Base-by-base conservation (phyloP, 2,329 filamentous ascomycete genomes). In the Cladorrhinum sp. region DNA sequence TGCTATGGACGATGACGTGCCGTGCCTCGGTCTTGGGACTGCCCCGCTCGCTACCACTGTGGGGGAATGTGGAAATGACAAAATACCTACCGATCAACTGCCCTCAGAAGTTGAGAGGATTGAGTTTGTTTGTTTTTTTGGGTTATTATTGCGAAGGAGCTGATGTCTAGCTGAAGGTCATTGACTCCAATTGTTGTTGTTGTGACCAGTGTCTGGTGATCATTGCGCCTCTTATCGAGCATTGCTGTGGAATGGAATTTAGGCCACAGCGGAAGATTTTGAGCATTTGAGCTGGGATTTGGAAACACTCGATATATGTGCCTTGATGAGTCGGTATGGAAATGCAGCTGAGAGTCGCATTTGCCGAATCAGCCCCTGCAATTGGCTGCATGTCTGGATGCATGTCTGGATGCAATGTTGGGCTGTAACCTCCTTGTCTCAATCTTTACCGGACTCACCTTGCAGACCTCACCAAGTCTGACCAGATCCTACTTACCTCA, bases 1-100 rank as follows among this genome's bases (percentile, higher is more conserved):
- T 51, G 49, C 29, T 20, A 22, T n/a, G 52, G 32, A 25, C 41
- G 45, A 64, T 64, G 62, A 62, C 62, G 57, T 64, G 32, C 7
- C 32, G 32, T 36, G 62, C 62, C 53, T 59, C 57, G 32, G 62
- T 48, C 48, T 16, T 23, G n/a, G 38, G 53, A 29, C 3, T 41
- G 52, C 52, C 53, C 53, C 53, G 38, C 56, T 23, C 58, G 27
- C 10, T 18, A 32, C 36, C 57, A 20, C 48, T 59, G 50, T 54
- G 18, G 32, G 41, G 41, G 29, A 13, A 22, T 45, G 18, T 45
- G 41, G n/a, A 45, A 45, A 32, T 32, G 29, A 27, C 24, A 3
- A 24, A 24, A n/a, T n/a, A n/a, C n/a, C n/a, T 52, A 52, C n/a
- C 50, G 27, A 18, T 7, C 22, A 52, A 24, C 7, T 32, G 13